Percentiles rank a stretch among this genome's conserved stretches.
Evolutionary conservation across 2,329 filamentous ascomycete genomes (phyloP).

Genomic region (Delphinella strobiligena): DNA sequence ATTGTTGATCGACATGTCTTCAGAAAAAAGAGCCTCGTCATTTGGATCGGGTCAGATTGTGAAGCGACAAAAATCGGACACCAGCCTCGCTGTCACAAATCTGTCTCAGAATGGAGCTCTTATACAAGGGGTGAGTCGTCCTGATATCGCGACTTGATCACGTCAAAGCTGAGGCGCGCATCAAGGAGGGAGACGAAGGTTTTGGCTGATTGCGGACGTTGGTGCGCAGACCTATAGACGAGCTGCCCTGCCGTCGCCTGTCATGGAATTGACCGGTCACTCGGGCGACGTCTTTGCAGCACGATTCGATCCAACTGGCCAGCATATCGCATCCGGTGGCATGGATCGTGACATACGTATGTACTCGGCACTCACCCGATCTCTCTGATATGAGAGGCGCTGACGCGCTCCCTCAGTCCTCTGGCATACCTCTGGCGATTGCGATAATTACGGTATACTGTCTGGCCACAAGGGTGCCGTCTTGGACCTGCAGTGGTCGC

Average conservation of each 20-base stretch:
- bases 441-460: constrained; percentile 85
- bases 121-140: constrained; percentile 49
- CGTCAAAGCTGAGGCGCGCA: constrained; percentile 14
- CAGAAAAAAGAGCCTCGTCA: constrained; percentile 80
- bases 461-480: constrained; percentile 85
- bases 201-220: constrained; percentile 21
- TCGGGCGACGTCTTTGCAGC: constrained; percentile 79
- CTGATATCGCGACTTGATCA: constrained; percentile 16
- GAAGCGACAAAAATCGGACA: constrained; percentile 70
- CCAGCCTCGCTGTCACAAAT: constrained; percentile 43
- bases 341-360: constrained; percentile 75
- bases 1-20: constrained; percentile 3
- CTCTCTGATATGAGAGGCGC: too few relatives aligned
- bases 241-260: constrained; percentile 72
- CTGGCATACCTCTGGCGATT: constrained; percentile 85
- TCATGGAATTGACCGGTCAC: constrained; percentile 79
- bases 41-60: constrained; percentile 71
- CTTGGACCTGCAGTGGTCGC: constrained; percentile 89
- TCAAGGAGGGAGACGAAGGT: constrained; percentile 9
- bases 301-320: constrained; percentile 79
- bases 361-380: too few relatives aligned
- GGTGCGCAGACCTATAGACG: constrained; percentile 57
- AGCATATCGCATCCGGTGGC: constrained; percentile 82
- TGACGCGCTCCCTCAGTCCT: constrained; percentile 59
- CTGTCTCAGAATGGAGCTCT: constrained; percentile 48